Percentiles rank a stretch among this genome's conserved stretches.
These are phyloP conservation scores for Aspergillus fumigatiaffinis DNA, from an alignment of 2,329 filamentous ascomycete species.

Conservation along the genomic window DNA sequence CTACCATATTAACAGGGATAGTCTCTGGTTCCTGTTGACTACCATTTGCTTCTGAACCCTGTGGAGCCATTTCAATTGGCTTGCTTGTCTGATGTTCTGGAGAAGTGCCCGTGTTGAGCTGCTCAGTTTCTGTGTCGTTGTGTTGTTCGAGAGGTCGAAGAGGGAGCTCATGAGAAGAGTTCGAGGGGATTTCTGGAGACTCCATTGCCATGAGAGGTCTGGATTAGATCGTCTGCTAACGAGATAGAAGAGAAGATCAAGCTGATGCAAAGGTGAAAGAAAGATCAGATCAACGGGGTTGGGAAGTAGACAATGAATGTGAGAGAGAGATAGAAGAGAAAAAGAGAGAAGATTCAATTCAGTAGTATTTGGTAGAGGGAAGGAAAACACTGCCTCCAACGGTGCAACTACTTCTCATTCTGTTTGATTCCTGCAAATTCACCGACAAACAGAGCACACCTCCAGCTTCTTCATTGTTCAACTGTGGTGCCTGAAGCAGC, in stretches of 20 bases:
- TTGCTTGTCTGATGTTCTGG: neutral
- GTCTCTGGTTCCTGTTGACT: neutral
- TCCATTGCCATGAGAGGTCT: neutral
- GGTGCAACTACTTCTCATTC: neutral
- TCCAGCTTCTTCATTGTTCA: neutral
- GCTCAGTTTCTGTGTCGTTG: neutral
- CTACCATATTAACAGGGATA: constrained; percentile 5
- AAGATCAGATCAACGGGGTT: neutral
- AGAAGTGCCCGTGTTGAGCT: neutral
- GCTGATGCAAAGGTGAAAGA: neutral
- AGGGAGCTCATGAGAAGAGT: neutral
- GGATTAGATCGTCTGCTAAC: neutral
- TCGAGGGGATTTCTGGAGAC: neutral
- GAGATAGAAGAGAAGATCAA: neutral
- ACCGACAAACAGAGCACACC: neutral
- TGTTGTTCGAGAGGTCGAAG: neutral
- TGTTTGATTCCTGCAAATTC: neutral
- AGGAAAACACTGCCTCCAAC: no score
- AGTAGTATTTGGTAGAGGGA: neutral
- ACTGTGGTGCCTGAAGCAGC: neutral
- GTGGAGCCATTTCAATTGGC: neutral
- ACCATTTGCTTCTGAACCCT: neutral
- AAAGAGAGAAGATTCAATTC: neutral
- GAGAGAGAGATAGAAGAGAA: neutral
- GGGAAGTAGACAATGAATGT: neutral